phyloP scores from a whole-genome alignment of 2,329 filamentous ascomycete species.

The Alternaria postmessia region DNA sequence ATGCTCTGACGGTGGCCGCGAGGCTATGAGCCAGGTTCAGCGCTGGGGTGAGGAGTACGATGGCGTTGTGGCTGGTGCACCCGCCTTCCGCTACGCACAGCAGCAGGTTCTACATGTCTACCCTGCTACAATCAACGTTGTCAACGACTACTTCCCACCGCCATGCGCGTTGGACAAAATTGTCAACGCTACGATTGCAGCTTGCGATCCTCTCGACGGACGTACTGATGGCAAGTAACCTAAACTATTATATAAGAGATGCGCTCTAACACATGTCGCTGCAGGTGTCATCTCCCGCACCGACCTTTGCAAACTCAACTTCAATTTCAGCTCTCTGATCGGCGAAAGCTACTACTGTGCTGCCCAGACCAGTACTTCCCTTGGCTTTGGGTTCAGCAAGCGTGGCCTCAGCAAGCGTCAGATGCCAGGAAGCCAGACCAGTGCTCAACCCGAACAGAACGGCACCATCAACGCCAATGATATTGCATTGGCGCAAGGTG shows the following conservation, averaged over 20 bases:
- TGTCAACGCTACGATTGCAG: slow-evolving; percentile 62
- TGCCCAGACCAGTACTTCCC: slow-evolving; percentile 30
- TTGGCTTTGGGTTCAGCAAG: slow-evolving; percentile 30
- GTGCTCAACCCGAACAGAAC: slow-evolving; percentile 39
- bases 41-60: slow-evolving; percentile 59
- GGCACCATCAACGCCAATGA: slow-evolving; percentile 45
- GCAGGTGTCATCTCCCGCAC: slow-evolving; percentile 57
- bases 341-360: slow-evolving; percentile 58
- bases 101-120: slow-evolving; percentile 58
- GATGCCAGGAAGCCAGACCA: slow-evolving; percentile 15
- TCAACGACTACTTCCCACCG: slow-evolving; percentile 53
- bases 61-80: slow-evolving; percentile 57
- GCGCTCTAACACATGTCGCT: background rate
- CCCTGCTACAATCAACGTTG: slow-evolving; percentile 52
- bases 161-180: slow-evolving; percentile 61
- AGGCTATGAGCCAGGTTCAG: slow-evolving; percentile 61
- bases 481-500: slow-evolving; percentile 33
- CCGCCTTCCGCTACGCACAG: slow-evolving; percentile 57
- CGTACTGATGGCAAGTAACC: slow-evolving; percentile 55
- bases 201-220: slow-evolving; percentile 65
- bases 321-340: slow-evolving; percentile 57
- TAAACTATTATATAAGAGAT: background rate
- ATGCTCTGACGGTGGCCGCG: slow-evolving; percentile 63
- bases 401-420: slow-evolving; percentile 7
- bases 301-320: slow-evolving; percentile 58